Percentiles rank a stretch among this genome's conserved stretches.
Evolutionary conservation across 306 rosid species (phyloP).

Genomic region (Prunus mira): DNA sequence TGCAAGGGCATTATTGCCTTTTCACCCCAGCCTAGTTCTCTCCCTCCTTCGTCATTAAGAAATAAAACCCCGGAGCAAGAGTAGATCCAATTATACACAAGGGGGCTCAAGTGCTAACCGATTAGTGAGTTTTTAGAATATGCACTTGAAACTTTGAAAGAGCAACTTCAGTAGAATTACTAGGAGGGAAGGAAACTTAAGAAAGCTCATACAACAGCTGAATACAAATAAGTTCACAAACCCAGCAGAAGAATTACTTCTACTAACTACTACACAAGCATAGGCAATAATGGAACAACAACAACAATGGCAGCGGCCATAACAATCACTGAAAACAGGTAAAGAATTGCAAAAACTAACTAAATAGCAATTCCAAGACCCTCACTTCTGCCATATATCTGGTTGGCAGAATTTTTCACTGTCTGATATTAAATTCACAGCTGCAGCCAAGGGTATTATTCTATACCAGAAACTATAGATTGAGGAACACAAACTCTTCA

Average conservation of each 20-base stretch:
- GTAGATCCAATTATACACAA: no score
- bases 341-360: background rate
- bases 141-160: background rate
- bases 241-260: conserved; percentile 15
- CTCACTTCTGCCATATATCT: background rate
- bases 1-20: no score
- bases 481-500: conserved; percentile 87
- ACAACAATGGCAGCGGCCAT: background rate
- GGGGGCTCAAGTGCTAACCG: no score
- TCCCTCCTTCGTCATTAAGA: no score
- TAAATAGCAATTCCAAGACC: background rate
- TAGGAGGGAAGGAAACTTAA: background rate
- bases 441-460: background rate
- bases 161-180: background rate
- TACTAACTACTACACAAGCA: conserved; percentile 1
- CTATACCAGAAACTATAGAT: conserved; percentile 35
- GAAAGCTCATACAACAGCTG: conserved; percentile 5
- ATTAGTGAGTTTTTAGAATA: background rate
- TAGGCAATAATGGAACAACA: background rate
- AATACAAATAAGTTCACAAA: background rate
- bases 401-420: background rate
- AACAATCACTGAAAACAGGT: background rate
- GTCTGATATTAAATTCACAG: background rate
- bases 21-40: no score
- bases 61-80: no score